Conservation (phyloP, 306 rosid species). For the Medicago ruthenica region DNA sequence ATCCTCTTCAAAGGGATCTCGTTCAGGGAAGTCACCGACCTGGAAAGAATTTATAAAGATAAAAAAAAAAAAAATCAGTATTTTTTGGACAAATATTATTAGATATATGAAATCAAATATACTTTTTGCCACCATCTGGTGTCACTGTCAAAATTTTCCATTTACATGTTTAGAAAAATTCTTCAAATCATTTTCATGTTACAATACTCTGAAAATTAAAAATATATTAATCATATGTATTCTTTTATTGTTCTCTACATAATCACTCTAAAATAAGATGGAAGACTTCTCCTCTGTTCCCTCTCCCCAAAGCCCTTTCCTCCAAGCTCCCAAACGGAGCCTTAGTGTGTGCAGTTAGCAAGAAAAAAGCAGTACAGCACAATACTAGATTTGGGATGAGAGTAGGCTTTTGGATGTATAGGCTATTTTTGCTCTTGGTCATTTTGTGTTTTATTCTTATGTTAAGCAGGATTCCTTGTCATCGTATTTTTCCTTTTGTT, state of each 20-base stretch:
- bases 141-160: too few species aligned
- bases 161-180: too few species aligned
- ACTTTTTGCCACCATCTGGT: not conserved
- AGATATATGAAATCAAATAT: conserved; percentile 8
- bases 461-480: not conserved
- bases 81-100: not conserved
- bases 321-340: too few species aligned
- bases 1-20: conserved; percentile 85
- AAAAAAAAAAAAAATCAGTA: not conserved
- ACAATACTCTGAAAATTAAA: too few species aligned
- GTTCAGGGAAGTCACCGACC: conserved; percentile 95
- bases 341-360: not conserved
- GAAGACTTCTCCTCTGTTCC: too few species aligned
- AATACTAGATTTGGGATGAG: not conserved
- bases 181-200: too few species aligned
- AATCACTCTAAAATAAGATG: too few species aligned
- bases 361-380: not conserved
- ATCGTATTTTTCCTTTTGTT: conserved; percentile 24
- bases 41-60: conserved; percentile 44
- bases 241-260: too few species aligned
- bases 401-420: not conserved
- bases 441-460: not conserved
- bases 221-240: too few species aligned
- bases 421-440: not conserved
- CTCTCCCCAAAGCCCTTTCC: too few species aligned